Conservation (phyloP, 495 filamentous ascomycete genomes). For the Friedmanniomyces endolithicus region DNA sequence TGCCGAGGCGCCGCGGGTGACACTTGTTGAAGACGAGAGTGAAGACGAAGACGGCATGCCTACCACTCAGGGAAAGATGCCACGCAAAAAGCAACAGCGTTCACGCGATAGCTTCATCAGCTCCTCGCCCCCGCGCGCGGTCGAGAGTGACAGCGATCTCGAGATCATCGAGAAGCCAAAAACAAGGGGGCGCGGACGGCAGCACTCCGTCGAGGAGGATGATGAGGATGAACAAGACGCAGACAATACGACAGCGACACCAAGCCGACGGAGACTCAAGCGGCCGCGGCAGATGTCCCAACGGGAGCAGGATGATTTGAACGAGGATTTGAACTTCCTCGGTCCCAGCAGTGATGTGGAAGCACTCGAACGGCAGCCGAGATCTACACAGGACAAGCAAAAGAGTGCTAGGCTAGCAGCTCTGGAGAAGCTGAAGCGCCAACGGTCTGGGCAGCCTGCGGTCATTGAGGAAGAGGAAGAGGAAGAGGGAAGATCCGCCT, state of each 20-base stretch:
- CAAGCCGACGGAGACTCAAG: conserved; percentile 1
- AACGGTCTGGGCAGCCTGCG: conserved; percentile 14
- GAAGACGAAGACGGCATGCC: conserved; percentile 21
- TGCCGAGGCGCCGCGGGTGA: background rate
- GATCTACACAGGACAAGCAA: conserved; percentile 7
- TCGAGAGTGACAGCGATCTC: conserved; percentile 20
- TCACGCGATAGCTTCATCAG: conserved; percentile 13
- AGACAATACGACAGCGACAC: conserved; percentile 5
- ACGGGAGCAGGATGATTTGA: conserved; percentile 27
- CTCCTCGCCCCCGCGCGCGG: conserved; percentile 8
- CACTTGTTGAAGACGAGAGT: background rate
- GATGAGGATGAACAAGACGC: conserved; percentile 22
- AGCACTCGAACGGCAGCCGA: conserved; percentile 8
- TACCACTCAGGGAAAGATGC: conserved; percentile 8
- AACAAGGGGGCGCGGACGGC: background rate
- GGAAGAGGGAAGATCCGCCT: no score
- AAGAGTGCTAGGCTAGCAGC: conserved; percentile 21
- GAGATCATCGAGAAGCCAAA: conserved; percentile 11
- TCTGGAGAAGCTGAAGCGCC: conserved; percentile 24
- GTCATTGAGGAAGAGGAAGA: conserved; percentile 10
- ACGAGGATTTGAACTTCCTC: conserved; percentile 29
- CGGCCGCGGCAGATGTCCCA: conserved; percentile 6
- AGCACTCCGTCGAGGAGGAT: conserved; percentile 17
- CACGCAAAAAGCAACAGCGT: background rate
- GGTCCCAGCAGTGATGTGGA: conserved; percentile 20